A percentile compares a stretch with the other conserved stretches of the same genome.
These are phyloP conservation scores for Detonula confervacea DNA, from an alignment of 352 stramenopile species.

Conservation along the genomic window DNA sequence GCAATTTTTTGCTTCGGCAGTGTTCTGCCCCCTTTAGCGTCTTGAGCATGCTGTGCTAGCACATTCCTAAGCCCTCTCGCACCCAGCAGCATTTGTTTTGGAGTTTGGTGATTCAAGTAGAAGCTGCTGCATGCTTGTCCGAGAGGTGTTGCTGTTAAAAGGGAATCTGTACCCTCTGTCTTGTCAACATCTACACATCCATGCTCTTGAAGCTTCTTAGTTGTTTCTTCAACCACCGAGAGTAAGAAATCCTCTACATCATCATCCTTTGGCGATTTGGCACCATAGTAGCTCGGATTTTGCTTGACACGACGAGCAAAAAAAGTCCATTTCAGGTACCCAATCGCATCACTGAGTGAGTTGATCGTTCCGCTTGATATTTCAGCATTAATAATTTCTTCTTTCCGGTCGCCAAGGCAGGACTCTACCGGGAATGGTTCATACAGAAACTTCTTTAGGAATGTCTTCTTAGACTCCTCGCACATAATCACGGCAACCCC, in stretches of 20 bases:
- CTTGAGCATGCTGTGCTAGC: constrained; percentile 46
- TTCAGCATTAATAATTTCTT: constrained; percentile 97
- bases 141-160: constrained; percentile 85
- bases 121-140: constrained; percentile 94
- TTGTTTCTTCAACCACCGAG: constrained; percentile 60
- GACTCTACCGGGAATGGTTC: constrained; percentile 97
- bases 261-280: constrained; percentile 77
- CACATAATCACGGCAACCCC: constrained; percentile 96
- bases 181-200: constrained; percentile 88
- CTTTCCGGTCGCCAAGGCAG: constrained; percentile 89
- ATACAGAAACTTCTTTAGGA: constrained; percentile 92
- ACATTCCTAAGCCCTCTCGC: constrained; percentile 51
- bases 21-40: constrained; percentile 1
- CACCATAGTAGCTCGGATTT: constrained; percentile 96
- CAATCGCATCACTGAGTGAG: constrained; percentile 89
- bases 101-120: constrained; percentile 94
- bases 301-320: constrained; percentile 94
- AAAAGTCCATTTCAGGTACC: constrained; percentile 97
- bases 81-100: constrained; percentile 80
- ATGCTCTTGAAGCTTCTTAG: constrained; percentile 87
- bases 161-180: constrained; percentile 61
- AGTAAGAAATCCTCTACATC: constrained; percentile 83
- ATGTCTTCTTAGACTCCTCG: constrained; percentile 98
- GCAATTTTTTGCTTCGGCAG: constrained; percentile 18
- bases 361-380: constrained; percentile 92